Conservation (phyloP, 805 yeast genomes). For the Hanseniaspora vineae region DNA sequence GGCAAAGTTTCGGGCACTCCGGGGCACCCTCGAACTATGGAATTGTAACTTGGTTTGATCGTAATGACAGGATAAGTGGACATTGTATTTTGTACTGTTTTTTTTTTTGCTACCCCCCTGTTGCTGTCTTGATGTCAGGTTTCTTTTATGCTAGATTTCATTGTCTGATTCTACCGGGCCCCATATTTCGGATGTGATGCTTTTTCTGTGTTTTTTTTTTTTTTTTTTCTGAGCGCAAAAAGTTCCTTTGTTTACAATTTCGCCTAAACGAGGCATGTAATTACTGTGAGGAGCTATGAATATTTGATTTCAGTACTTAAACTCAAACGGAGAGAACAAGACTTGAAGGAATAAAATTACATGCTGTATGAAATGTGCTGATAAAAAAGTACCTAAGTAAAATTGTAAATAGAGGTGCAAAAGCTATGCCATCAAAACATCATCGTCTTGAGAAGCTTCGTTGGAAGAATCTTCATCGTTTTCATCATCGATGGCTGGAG, state of each 20-base stretch:
- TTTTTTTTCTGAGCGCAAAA: background rate
- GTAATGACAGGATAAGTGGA: slow-evolving; percentile 19
- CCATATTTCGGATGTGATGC: background rate
- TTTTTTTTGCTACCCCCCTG: background rate
- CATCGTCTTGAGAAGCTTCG: too few species aligned
- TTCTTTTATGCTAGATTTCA: background rate
- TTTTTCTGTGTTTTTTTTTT: background rate
- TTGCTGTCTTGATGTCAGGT: background rate
- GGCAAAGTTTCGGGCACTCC: slow-evolving; percentile 54
- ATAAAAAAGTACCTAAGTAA: too few species aligned
- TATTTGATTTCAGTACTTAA: too few species aligned
- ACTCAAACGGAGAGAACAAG: too few species aligned
- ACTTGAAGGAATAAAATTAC: too few species aligned
- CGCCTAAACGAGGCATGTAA: background rate
- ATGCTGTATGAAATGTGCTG: background rate
- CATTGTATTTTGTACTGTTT: background rate
- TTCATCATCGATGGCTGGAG: slow-evolving; percentile 19
- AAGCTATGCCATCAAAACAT: too few species aligned
- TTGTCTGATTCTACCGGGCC: background rate
- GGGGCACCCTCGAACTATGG: slow-evolving; percentile 54
- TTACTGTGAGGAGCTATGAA: too few species aligned
- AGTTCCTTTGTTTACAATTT: background rate
- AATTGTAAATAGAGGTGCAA: too few species aligned
- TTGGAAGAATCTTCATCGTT: too few species aligned
- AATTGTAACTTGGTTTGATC: slow-evolving; percentile 37